Evolutionary conservation across 176 grass and related monocot species (phyloP), one percentile per base, ranked within the genome.

Genomic region (Juncus effusus): DNA sequence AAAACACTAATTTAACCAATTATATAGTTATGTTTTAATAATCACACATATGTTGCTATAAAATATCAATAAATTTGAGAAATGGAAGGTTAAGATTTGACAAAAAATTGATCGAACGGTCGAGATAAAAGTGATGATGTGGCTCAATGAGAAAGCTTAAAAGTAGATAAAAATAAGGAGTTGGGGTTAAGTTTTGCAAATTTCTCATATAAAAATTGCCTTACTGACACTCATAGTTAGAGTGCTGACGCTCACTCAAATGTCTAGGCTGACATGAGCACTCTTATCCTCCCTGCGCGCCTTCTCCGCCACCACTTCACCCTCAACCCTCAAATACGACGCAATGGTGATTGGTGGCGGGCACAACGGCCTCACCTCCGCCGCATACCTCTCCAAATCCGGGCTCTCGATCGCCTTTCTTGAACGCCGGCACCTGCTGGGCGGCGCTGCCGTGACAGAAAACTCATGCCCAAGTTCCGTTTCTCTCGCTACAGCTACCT

Each of bases 401-500:
- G 90, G 90, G 7, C 76, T 78, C 69, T 94, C 90, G 13, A 84
- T 89, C 54, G 73, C 73, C 60, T 75, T 89, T 7, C 68, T 89
- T 0, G 82, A 85, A 79, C 78, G 75, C 14, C 73, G 84, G 6
- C 81, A 77, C 14, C 2, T 93, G 6, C 16, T 93, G 12, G 89
- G 89, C 0, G 89, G 89, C 44, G 90, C 85, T 11, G 82, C 85
- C 64, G 85, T 95, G 7, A 80, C 85, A 7, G 85, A 89, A 64
- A 60, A 63, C 65, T 95, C 51, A 81, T 83, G 51, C 85, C 76
- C 0, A 79, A 78, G 15, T 95, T 89, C 77, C 80, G 77, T 53
- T 95, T 90, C 79, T 95, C 82, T 77, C 80, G 83, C 12, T 89
- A 86, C 56, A 89, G 82, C 66, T 86, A 86, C 65, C 90, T 86